Conservation (phyloP, 202 grass and related monocot species). For the Elaeis oleifera region DNA sequence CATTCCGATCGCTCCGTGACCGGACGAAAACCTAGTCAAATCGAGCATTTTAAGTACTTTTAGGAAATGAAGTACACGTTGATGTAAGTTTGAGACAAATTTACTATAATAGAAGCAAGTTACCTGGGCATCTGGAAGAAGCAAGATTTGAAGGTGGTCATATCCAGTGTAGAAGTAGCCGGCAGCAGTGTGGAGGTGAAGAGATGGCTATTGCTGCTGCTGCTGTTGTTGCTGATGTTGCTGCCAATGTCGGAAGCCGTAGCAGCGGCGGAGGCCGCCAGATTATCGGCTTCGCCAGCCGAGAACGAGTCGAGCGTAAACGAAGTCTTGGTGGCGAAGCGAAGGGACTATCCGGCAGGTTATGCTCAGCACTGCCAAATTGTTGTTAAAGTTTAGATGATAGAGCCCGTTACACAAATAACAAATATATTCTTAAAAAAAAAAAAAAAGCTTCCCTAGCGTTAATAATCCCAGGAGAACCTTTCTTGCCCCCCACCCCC, state of each 20-base stretch:
- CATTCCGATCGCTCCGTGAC: conserved; percentile 79
- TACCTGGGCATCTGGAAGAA: conserved; percentile 71
- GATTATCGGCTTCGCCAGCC: conserved; percentile 16
- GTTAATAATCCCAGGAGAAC: too few relatives aligned
- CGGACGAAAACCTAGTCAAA: conserved; percentile 61
- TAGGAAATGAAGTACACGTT: background rate
- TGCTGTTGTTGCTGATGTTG: background rate
- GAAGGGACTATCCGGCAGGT: conserved; percentile 75
- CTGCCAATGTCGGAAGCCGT: conserved; percentile 7
- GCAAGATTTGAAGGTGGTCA: conserved; percentile 46
- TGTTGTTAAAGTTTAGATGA: too few relatives aligned
- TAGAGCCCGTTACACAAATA: too few relatives aligned
- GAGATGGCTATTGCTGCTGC: conserved; percentile 28
- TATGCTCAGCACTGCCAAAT: conserved; percentile 48
- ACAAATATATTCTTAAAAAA: too few relatives aligned
- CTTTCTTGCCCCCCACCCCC: too few relatives aligned
- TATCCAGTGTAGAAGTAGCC: conserved; percentile 39
- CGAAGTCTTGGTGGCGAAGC: conserved; percentile 44
- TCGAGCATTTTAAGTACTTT: conserved; percentile 16
- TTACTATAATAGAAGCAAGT: background rate
- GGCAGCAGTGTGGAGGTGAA: conserved; percentile 50
- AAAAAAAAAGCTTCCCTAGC: too few relatives aligned
- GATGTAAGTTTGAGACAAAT: background rate
- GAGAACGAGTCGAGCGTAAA: conserved; percentile 28
- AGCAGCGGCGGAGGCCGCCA: conserved; percentile 14